Conservation (phyloP, 805 yeast species). For the Isabelozyma pseudorhagii region DNA sequence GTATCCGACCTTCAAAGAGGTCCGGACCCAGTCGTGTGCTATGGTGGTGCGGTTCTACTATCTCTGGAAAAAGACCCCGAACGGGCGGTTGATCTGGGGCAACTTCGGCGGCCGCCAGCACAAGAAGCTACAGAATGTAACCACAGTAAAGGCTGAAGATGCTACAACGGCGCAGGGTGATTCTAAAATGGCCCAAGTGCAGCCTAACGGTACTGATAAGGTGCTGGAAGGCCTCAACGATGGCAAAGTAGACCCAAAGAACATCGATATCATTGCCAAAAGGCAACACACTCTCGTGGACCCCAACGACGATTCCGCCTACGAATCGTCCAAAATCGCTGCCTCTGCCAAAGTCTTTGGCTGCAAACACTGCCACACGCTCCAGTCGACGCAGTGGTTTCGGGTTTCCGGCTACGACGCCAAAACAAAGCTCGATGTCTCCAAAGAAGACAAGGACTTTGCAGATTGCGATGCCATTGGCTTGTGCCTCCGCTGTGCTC, state of each 20-base stretch:
- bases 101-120: constrained; percentile 68
- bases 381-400: constrained; percentile 60
- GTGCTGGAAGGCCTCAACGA: too few species aligned
- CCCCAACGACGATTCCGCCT: constrained; percentile 68
- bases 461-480: constrained; percentile 45
- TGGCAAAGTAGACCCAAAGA: too few species aligned
- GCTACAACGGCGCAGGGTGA: neutral
- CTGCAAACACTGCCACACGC: constrained; percentile 73
- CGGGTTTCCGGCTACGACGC: constrained; percentile 60
- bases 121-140: constrained; percentile 46
- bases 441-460: constrained; percentile 13
- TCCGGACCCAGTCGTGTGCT: constrained; percentile 68
- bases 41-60: constrained; percentile 87
- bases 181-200: too few species aligned
- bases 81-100: constrained; percentile 80
- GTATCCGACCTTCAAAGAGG: constrained; percentile 66
- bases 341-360: constrained; percentile 39
- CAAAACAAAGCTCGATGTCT: constrained; percentile 29
- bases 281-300: constrained; percentile 49
- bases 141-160: constrained; percentile 14
- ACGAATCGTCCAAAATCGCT: constrained; percentile 51
- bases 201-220: too few species aligned
- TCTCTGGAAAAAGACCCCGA: constrained; percentile 83
- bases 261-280: constrained; percentile 12
- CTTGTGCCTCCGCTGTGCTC: constrained; percentile 82